These are phyloP conservation scores for Ganoderma meredithae DNA, from an alignment of 1,284 basidiomycete genomes.

Conservation along the genomic window DNA sequence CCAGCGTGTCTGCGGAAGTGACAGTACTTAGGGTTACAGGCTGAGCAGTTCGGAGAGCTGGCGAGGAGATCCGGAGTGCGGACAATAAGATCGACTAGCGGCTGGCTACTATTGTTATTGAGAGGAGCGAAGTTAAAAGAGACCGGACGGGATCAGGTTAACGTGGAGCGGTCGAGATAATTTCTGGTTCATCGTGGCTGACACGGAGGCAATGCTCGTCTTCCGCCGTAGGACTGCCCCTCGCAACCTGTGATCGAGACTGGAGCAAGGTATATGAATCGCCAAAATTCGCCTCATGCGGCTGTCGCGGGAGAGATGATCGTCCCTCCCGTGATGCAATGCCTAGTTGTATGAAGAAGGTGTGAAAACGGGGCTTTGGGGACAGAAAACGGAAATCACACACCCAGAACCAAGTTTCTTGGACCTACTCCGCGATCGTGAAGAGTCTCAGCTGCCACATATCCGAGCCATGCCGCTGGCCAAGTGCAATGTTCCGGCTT, in stretches of 20 bases:
- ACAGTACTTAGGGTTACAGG: not conserved
- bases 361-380: slow-evolving; percentile 4
- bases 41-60: not conserved
- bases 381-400: not conserved
- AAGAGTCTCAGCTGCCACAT: not conserved
- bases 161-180: slow-evolving; percentile 12
- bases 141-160: not conserved
- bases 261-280: slow-evolving; percentile 17
- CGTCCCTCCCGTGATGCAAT: slow-evolving; percentile 18
- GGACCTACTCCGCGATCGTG: slow-evolving; percentile 1
- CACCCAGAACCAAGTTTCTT: slow-evolving; percentile 3
- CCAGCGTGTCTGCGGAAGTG: slow-evolving; percentile 6
- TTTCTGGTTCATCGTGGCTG: slow-evolving; percentile 14
- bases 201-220: slow-evolving; percentile 13
- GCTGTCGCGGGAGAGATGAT: slow-evolving; percentile 7
- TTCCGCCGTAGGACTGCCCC: not conserved
- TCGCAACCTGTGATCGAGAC: slow-evolving; percentile 23
- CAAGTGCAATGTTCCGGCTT: not conserved
- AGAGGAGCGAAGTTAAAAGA: slow-evolving; percentile 14
- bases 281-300: slow-evolving; percentile 14
- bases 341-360: not conserved
- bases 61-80: not conserved
- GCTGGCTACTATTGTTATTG: not conserved
- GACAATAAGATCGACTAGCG: not conserved
- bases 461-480: not conserved